Evolutionary conservation across 768 basidiomycete species (phyloP).

Genomic region (Daedaleopsis nitida): DNA sequence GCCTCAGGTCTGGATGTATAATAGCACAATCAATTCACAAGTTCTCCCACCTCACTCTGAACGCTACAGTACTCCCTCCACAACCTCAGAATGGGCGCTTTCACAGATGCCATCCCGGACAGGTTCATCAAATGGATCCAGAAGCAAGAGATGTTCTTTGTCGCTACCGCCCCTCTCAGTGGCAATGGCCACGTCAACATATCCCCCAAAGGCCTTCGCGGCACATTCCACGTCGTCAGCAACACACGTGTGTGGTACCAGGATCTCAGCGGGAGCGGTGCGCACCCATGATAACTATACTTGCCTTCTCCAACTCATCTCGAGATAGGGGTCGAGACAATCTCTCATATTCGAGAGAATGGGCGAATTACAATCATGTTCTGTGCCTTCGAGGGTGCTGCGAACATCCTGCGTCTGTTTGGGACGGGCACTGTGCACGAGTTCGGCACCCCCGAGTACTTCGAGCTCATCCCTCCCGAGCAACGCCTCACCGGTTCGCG

Average conservation of each 20-base stretch:
- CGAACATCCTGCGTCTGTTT: conserved; percentile 58
- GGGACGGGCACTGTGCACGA: conserved; percentile 64
- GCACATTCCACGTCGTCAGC: conserved; percentile 61
- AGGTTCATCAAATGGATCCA: conserved; percentile 57
- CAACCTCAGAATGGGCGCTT: conserved; percentile 50
- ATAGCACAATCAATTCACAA: too few species aligned
- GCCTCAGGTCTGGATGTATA: too few species aligned
- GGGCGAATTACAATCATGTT: conserved; percentile 64
- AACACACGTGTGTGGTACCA: conserved; percentile 69
- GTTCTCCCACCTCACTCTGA: too few species aligned
- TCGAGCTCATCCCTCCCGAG: conserved; percentile 47
- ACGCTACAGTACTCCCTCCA: background rate
- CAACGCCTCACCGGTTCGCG: conserved; percentile 60
- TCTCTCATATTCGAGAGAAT: conserved; percentile 63
- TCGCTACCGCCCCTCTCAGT: conserved; percentile 63
- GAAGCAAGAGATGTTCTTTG: conserved; percentile 71
- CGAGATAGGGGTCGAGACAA: conserved; percentile 42
- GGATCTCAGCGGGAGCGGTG: conserved; percentile 71
- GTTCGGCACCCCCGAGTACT: conserved; percentile 63
- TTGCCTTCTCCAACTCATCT: too few species aligned
- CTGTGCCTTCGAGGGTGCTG: conserved; percentile 59
- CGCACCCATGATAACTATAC: too few species aligned
- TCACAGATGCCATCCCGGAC: conserved; percentile 56
- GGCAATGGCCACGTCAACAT: conserved; percentile 64
- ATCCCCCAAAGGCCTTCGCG: conserved; percentile 64